Evolutionary conservation across 176 grass and related monocot genomes (phyloP), one percentile per base, ranked within the genome.

Genomic region (Bonia amplexicaulis): DNA sequence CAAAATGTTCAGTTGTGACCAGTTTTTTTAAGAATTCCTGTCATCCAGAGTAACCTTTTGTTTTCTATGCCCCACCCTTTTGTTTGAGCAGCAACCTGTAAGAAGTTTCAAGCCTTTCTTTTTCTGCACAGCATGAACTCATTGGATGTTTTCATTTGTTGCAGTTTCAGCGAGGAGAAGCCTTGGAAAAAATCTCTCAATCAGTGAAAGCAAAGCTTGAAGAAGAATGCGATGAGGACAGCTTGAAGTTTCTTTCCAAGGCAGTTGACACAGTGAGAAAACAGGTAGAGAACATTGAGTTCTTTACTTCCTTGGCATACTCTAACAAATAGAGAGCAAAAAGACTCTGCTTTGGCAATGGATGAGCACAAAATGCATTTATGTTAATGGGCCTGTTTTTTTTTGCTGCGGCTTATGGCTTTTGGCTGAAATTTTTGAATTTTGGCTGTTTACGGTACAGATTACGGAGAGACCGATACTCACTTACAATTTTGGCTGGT

Each of bases 91-190:
- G 58, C 76, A 51, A 14, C 27, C 51, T 47, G 59, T 58, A 71
- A 67, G 26, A 81, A 60, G 14, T 51, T 70, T 76, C 10, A 51
- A 44, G 3, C 35, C n/a, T 80, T 44, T 59, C 51, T 46, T 62
- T 39, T 0, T 7, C 67, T 82, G 35, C 25, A 48, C 15, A 40
- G 14, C 33, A 53, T 71, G 80, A 59, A 90, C 67, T 93, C 69
- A 73, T 55, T 74, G 49, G 41, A 22, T 88, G 23, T 82, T 63
- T 87, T 82, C 42, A 74, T 51, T 71, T 75, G 52, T 70, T 78
- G 74, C 77, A 99, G 96, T 99, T 99, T 92, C 91, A 96, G 51
- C 87, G 93, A 4, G 96, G 96, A 78, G 96, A 91, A 89, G 96
- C 93, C 74, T 85, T 99, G 82, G 91, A 99, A 62, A 92, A 90